Base-by-base conservation (phyloP, 257 asterid species). In the Plantago ovata region DNA sequence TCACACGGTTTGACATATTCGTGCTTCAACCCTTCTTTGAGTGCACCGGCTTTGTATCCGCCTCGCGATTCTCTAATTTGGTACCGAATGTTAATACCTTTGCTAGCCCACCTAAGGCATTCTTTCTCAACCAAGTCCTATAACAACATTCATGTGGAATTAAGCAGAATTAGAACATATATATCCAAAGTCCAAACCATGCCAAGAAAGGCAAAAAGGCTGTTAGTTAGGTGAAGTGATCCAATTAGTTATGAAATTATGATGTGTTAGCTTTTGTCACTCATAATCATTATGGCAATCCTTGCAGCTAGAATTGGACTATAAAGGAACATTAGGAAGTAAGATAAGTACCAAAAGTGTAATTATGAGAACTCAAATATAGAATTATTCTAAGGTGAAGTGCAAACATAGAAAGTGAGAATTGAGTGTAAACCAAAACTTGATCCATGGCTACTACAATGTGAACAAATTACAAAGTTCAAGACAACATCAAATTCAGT, bases 1-100 rank as follows among this genome's bases (percentile, higher is more conserved):
- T 92, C 98, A 56, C 98, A 92, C 0, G 82, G 77, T 46, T 88
- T 79, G 3, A 84, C 97, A 33, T 86, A 88, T 38, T 80, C 90
- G 54, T 28, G 97, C 52, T 63, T 88, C 21, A 92, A 53, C 0
- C 98, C 98, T 73, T 92, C 98, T 61, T 92, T 92, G 9, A 92
- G 95, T 42, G 98, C 98, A 15, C 98, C 98, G 5, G 98, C 98
- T 67, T 92, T 92, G 78, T 92, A 92, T 1, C 98, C 98, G 2
- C 95, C 94, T 58, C 98, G 72, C 2, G 71, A 60, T 61, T 84
- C 86, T 58, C 97, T 76, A 12, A 86, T 92, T 74, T 88, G 95
- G 82, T 92, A 92, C 18, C 63, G 64, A 46, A 91, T 84, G 58
- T 92, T 79, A 1, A 92, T 53, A 39, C 95, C 97, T 74, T 92